These are phyloP conservation scores for Sphaerostilbella broomeana DNA, from an alignment of 2,329 filamentous ascomycete genomes.

Conservation along the genomic window DNA sequence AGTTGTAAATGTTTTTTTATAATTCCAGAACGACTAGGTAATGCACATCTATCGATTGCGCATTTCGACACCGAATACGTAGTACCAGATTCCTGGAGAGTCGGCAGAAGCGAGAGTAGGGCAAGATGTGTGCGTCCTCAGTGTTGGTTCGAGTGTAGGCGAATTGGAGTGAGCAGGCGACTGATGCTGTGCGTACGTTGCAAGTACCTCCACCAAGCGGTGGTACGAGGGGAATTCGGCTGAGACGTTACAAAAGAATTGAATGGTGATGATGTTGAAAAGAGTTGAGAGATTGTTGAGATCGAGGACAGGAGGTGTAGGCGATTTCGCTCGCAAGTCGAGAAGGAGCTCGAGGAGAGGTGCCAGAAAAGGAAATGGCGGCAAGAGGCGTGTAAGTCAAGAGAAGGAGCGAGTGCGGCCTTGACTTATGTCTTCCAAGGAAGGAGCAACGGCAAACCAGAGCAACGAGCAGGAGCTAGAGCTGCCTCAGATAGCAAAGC, in stretches of 20 bases:
- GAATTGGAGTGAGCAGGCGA: slow-evolving; percentile 2
- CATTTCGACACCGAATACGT: slow-evolving; percentile 4
- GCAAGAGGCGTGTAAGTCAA: slow-evolving; percentile 9
- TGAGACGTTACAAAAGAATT: background rate
- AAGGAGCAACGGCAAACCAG: slow-evolving; percentile 2
- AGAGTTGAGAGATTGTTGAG: background rate
- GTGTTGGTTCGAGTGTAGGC: background rate
- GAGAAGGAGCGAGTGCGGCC: slow-evolving; percentile 3
- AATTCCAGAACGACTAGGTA: slow-evolving; percentile 3
- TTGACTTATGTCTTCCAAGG: background rate
- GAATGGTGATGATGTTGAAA: background rate
- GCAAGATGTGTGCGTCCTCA: slow-evolving; percentile 12
- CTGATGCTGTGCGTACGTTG: slow-evolving; percentile 10
- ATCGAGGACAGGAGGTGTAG: background rate
- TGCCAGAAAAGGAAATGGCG: background rate
- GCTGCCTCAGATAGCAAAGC: no score
- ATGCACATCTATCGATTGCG: background rate
- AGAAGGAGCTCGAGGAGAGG: background rate
- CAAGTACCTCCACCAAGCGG: slow-evolving; percentile 3
- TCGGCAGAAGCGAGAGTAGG: slow-evolving; percentile 8
- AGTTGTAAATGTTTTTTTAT: slow-evolving; percentile 4
- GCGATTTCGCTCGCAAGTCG: background rate
- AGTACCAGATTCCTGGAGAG: slow-evolving; percentile 8
- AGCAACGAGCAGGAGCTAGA: background rate
- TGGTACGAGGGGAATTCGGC: background rate